Base-by-base conservation (phyloP, 805 yeast species). In the Pichia sporocuriosa region DNA sequence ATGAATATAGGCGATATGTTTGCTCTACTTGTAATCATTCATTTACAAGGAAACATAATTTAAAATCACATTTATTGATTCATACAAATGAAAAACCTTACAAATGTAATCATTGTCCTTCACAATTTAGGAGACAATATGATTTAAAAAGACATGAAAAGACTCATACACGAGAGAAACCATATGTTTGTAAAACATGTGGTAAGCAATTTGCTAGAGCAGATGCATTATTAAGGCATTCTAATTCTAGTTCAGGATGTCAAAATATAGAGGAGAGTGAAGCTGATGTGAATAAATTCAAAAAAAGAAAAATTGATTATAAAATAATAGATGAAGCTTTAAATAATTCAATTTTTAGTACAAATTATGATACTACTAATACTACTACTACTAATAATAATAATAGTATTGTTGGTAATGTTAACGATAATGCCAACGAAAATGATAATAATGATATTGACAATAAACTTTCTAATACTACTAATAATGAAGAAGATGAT, bases 61-160 rank as follows among this genome's bases (percentile, higher is more conserved):
- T 84, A 66, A 81, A 81, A 42, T 73, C 84, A 4, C 93, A 83
- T 57, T 68, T 78, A 48, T 60, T 82, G 13, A 82, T 80, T 27
- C 93, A 83, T 58, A 70, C 85, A 13, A 68, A 72, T 37, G 70
- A 68, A 47, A 79, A 75, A 55, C 86, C 88, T 2, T 83, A 71
- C 59, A 59, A 64, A 20, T 84, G 95, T 58, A 47, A 70, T 11
- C 69, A 71, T 23, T 84, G 95, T 54, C 63, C 69, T 39, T 65
- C 74, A 35, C 72, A 68, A 48, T 84, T 85, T 58, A 70, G 93
- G 45, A 68, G 94, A 35, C 70, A 77, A 24, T 89, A 84, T 57
- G 94, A 85, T 57, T 66, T 85, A 53, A 82, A 78, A 53, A 69
- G 95, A 40, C 95, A 84, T 54, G 75, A 73, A 43, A 81, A 81